A percentile compares a stretch with the other conserved stretches of the same genome.
Evolutionary conservation across 2,329 filamentous ascomycete genomes (phyloP).

Genomic region (Aspergillus ochraceus): DNA sequence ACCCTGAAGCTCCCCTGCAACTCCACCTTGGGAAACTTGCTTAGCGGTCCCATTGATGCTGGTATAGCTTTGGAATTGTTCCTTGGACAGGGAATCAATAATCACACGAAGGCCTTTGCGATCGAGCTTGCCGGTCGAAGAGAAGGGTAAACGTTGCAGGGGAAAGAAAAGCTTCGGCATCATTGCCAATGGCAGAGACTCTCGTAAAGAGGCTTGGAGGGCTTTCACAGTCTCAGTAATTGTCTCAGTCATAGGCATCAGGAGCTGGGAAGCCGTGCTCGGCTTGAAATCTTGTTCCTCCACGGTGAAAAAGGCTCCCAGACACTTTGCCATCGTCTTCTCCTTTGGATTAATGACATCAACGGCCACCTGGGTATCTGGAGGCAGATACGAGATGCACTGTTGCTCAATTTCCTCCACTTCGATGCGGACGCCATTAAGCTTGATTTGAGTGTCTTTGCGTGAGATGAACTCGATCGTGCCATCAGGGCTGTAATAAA

Average conservation of each 20-base stretch:
- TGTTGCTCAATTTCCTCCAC: constrained; percentile 49
- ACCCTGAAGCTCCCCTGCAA: constrained; percentile 29
- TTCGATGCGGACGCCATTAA: constrained; percentile 48
- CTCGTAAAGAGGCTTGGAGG: constrained; percentile 26
- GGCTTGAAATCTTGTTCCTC: background rate
- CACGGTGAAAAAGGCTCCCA: constrained; percentile 37
- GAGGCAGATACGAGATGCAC: constrained; percentile 36
- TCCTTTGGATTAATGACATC: constrained; percentile 39
- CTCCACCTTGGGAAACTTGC: constrained; percentile 26
- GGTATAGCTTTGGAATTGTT: constrained; percentile 31
- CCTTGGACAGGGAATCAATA: constrained; percentile 36
- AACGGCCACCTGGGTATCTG: constrained; percentile 43
- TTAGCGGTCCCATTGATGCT: constrained; percentile 21
- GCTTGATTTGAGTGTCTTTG: constrained; percentile 38
- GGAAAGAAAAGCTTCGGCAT: constrained; percentile 47
- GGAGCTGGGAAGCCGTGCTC: constrained; percentile 7
- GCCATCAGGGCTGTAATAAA: constrained; percentile 37
- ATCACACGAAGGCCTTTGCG: constrained; percentile 39
- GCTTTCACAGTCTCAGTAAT: constrained; percentile 25
- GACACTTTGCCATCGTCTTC: constrained; percentile 30
- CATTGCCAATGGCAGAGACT: constrained; percentile 42
- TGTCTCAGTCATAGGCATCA: constrained; percentile 26
- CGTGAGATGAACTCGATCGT: constrained; percentile 35
- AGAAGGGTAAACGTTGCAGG: constrained; percentile 41
- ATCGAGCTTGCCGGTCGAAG: constrained; percentile 46